Evolutionary conservation across 441 rosid species (phyloP).

Genomic region (Bruguiera hainesii): DNA sequence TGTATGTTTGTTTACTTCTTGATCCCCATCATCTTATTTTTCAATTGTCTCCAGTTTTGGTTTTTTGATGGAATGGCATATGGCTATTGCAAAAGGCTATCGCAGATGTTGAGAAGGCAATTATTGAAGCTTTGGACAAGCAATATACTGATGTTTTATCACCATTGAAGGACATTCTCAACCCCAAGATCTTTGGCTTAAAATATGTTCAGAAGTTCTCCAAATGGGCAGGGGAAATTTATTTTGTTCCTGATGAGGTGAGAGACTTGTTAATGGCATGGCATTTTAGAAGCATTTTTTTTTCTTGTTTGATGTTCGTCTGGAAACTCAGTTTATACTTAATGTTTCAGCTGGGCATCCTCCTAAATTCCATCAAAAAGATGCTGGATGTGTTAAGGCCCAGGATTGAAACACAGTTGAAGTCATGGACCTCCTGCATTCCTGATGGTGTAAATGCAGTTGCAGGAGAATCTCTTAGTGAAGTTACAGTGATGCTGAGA

Average conservation of each 20-base stretch:
- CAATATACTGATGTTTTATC: slow-evolving; percentile 77
- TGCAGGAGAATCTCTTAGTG: slow-evolving; percentile 85
- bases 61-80: slow-evolving; percentile 7
- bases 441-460: slow-evolving; percentile 63
- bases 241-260: slow-evolving; percentile 81
- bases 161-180: slow-evolving; percentile 66
- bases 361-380: slow-evolving; percentile 84
- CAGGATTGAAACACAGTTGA: slow-evolving; percentile 63
- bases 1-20: slow-evolving; percentile 37
- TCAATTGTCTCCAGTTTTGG: background rate
- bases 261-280: slow-evolving; percentile 12
- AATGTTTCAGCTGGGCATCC: slow-evolving; percentile 64
- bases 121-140: slow-evolving; percentile 70
- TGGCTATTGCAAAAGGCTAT: slow-evolving; percentile 48
- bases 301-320: background rate
- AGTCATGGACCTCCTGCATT: slow-evolving; percentile 60
- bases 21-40: background rate
- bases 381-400: slow-evolving; percentile 67
- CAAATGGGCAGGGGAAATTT: slow-evolving; percentile 61
- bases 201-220: slow-evolving; percentile 87
- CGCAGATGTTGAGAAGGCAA: slow-evolving; percentile 81
- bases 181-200: slow-evolving; percentile 67
- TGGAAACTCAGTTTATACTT: slow-evolving; percentile 2
- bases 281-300: background rate
- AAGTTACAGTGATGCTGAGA: slow-evolving; percentile 87